Evolutionary conservation across 2,329 filamentous ascomycete genomes (phyloP).

Genomic region (Blastomyces silverae): DNA sequence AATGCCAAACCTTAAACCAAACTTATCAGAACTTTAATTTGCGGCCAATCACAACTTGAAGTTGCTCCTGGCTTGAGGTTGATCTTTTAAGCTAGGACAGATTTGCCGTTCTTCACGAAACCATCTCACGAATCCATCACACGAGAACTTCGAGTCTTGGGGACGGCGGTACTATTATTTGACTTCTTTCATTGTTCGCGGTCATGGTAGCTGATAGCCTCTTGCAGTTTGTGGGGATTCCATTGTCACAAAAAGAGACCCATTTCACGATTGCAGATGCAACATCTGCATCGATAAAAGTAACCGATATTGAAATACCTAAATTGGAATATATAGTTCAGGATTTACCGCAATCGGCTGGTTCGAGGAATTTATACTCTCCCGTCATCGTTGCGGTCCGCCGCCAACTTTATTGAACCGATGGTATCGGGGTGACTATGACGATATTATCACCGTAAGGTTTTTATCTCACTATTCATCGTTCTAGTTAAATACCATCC

Average conservation of each 20-base stretch:
- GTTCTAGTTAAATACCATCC: background rate
- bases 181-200: background rate
- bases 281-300: background rate
- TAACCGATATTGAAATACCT: no score
- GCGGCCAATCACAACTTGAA: no score
- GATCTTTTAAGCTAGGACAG: no score
- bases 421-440: background rate
- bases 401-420: background rate
- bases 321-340: background rate
- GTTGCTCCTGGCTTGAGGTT: no score
- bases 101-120: background rate
- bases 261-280: background rate
- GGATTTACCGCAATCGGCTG: background rate
- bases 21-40: background rate
- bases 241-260: background rate
- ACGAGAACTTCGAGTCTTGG: background rate
- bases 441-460: conserved; percentile 6
- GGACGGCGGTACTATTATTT: background rate
- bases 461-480: background rate
- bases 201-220: no score
- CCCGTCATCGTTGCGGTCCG: background rate
- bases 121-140: background rate
- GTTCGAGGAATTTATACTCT: background rate
- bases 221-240: background rate
- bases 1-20: background rate